Percentiles rank a stretch among this genome's conserved stretches.
phyloP scores from a whole-genome alignment of 202 grass and related monocot species.

The Saccharum hybrid region DNA sequence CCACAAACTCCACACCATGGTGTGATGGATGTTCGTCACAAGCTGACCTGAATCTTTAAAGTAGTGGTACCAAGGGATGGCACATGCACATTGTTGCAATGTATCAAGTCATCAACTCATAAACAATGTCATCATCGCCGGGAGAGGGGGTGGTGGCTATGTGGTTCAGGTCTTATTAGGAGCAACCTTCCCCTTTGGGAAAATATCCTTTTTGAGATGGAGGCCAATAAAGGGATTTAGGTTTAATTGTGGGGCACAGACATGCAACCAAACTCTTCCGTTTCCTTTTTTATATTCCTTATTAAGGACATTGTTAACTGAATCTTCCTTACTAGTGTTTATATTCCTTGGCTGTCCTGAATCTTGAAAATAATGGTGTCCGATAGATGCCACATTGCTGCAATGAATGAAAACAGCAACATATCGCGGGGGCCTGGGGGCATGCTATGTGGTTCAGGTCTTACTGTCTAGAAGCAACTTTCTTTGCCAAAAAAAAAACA shows the following conservation, averaged over 20 bases:
- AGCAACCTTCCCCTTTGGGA: slow-evolving; percentile 9
- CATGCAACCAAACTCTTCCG: neutral
- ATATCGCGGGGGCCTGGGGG: neutral
- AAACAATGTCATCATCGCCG: neutral
- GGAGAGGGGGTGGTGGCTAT: neutral
- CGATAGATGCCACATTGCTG: neutral
- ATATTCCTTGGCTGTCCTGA: neutral
- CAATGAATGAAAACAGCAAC: too few relatives aligned
- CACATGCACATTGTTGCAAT: slow-evolving; percentile 6
- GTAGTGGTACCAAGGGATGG: slow-evolving; percentile 2
- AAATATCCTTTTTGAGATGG: neutral
- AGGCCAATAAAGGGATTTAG: neutral
- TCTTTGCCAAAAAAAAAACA: neutral
- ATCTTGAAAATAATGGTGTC: neutral
- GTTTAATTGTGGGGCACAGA: neutral
- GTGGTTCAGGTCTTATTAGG: slow-evolving; percentile 34
- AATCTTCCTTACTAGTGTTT: neutral
- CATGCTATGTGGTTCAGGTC: slow-evolving; percentile 34
- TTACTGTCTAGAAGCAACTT: slow-evolving; percentile 15
- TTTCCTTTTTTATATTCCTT: neutral
- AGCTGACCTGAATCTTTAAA: slow-evolving; percentile 34
- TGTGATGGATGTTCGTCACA: slow-evolving; percentile 29
- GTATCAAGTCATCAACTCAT: slow-evolving; percentile 9
- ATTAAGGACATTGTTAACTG: neutral
- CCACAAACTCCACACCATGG: slow-evolving; percentile 31